Percentiles rank a stretch among this genome's conserved stretches.
Evolutionary conservation across 768 basidiomycete genomes (phyloP).

Genomic region (Lactarius sp.): DNA sequence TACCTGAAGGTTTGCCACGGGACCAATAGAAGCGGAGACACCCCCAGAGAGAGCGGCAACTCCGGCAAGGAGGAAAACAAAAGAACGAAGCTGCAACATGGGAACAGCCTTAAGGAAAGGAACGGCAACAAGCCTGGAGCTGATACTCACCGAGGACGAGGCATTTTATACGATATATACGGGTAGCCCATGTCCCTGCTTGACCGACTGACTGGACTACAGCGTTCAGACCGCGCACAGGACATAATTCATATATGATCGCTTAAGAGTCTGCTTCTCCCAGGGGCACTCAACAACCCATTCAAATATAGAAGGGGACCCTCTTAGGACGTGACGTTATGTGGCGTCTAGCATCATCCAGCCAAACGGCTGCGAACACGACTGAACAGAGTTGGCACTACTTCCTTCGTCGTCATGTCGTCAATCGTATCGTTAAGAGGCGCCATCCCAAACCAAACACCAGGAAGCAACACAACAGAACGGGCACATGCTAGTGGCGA

Average conservation of each 20-base stretch:
- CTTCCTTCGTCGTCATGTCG: not conserved
- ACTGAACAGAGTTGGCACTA: not conserved
- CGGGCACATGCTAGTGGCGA: too few species aligned
- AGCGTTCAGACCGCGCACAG: not conserved
- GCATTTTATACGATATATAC: not conserved
- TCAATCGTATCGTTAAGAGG: not conserved
- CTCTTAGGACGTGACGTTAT: not conserved
- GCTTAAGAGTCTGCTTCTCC: not conserved
- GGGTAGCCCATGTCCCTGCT: not conserved
- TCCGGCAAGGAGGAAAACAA: conserved; percentile 11
- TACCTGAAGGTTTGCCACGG: conserved; percentile 24
- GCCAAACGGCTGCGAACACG: too few species aligned
- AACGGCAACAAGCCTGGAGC: conserved; percentile 3
- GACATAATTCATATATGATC: not conserved
- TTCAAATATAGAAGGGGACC: not conserved
- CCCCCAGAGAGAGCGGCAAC: conserved; percentile 9
- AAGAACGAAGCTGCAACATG: conserved; percentile 5
- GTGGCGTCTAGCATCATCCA: not conserved
- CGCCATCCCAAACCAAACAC: too few species aligned
- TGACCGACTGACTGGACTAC: not conserved
- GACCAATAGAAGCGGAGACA: conserved; percentile 25
- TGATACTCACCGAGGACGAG: not conserved
- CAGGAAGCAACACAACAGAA: too few species aligned
- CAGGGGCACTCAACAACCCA: not conserved
- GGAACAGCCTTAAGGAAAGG: not conserved